phyloP scores from a whole-genome alignment of 1,284 basidiomycete species.

The Polyporus tsugae region DNA sequence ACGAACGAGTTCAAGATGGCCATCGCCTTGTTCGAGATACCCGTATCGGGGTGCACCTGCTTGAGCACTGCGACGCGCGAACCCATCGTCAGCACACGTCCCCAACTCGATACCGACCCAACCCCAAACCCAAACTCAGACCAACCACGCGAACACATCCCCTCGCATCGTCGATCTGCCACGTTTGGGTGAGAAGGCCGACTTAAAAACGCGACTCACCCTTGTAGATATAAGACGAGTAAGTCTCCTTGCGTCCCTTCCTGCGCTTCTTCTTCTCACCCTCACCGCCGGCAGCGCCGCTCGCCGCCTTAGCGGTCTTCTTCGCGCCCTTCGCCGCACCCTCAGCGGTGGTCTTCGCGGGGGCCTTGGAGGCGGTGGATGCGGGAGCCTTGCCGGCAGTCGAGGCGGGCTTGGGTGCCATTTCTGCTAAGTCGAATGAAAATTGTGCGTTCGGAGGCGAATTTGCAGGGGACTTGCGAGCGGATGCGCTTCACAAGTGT shows the following conservation, averaged over 20 bases:
- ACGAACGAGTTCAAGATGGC: constrained; percentile 93
- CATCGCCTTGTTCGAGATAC: constrained; percentile 98
- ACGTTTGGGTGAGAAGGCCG: neutral
- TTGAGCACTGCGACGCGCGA: constrained; percentile 68
- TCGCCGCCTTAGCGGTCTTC: constrained; percentile 82
- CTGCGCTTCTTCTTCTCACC: constrained; percentile 89
- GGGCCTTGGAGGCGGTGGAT: constrained; percentile 78
- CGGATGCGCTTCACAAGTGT: neutral
- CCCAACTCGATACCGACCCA: neutral
- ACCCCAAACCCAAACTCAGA: constrained; percentile 3
- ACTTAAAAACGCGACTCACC: constrained; percentile 52
- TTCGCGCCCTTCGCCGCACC: constrained; percentile 77
- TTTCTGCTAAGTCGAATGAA: constrained; percentile 42
- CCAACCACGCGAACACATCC: neutral
- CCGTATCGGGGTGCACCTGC: constrained; percentile 96
- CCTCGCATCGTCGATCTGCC: neutral
- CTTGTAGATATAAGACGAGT: constrained; percentile 96
- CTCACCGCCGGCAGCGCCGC: constrained; percentile 56
- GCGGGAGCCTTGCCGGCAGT: constrained; percentile 87
- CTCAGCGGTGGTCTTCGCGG: constrained; percentile 73
- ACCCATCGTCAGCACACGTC: constrained; percentile 19
- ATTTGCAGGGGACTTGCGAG: constrained; percentile 1
- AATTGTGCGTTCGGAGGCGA: neutral
- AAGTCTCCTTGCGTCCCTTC: constrained; percentile 91
- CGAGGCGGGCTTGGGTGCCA: constrained; percentile 85